Base-by-base conservation (phyloP, 2,329 filamentous ascomycete species). In the Sporothrix protearum region DNA sequence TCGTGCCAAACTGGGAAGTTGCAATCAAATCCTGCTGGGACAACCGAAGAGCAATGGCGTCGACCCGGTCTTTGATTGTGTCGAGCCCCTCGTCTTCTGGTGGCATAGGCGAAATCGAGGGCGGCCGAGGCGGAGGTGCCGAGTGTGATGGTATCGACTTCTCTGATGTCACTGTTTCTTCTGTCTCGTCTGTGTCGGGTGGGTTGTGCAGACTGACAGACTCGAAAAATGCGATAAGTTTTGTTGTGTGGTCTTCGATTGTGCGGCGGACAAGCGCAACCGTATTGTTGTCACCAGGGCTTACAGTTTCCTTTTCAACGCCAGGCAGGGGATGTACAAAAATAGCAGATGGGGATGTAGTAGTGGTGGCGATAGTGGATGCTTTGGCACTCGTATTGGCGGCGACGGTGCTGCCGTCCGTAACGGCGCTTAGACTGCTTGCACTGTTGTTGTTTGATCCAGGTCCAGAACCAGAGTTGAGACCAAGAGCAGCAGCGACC, bases 41-140 rank as follows among this genome's bases (percentile, higher is more conserved):
- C 30, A 89, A 81, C 12, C 83, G 82, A 12, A 81, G 78, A 2
- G 88, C 87, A 73, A 90, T 85, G 39, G 79, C 79, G 75, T 90
- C 87, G 42, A 90, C 85, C 76, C 89, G 88, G 76, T 87, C 85
- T 77, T 88, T 86, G 76, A 90, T 88, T 8, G 78, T 77, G 71
- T 89, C 85, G 45, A 88, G 79, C 30, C 82, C 80, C 22, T 80
- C 78, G 57, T 78, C 81, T 61, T 80, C 80, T n/a, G 79, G 78
- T 49, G 81, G 68, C 53, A 69, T 63, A 25, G 71, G 71, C 5
- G 73, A 69, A 33, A 73, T 71, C 55, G 71, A 36, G 68, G 12
- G 77, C 28, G 22, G 39, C 8, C 51, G 53, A 57, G 5, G 28
- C 53, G 53, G 53, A 1, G 53, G 14, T 33, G 53, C 53, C 53